phyloP scores from a whole-genome alignment of 169 alveolate species.

The Plasmodium coatneyi region DNA sequence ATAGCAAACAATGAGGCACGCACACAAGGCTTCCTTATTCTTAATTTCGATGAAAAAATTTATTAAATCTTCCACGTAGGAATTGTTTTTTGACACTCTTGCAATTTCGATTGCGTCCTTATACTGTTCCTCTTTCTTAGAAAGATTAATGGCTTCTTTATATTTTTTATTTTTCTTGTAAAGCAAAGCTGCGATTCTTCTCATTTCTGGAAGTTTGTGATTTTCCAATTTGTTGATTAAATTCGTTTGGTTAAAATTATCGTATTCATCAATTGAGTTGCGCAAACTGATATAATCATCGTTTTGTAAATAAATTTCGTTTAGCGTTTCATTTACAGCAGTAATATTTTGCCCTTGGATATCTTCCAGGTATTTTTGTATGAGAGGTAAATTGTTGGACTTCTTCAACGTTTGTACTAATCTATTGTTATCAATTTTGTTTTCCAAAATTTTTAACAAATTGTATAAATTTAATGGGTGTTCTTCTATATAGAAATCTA shows the following conservation, averaged over 20 bases:
- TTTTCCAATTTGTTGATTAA: conserved; percentile 93
- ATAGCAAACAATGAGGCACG: conserved; percentile 97
- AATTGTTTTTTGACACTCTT: conserved; percentile 81
- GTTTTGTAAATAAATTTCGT: conserved; percentile 97
- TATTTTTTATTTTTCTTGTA: conserved; percentile 93
- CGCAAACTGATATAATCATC: conserved; percentile 96
- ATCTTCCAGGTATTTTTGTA: conserved; percentile 84
- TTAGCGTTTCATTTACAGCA: conserved; percentile 98
- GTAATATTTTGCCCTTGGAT: conserved; percentile 90
- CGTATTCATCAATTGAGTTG: conserved; percentile 93
- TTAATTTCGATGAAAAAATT: conserved; percentile 91
- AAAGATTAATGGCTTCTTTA: conserved; percentile 91
- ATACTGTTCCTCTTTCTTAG: conserved; percentile 87
- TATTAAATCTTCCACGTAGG: conserved; percentile 92
- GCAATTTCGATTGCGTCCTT: conserved; percentile 82
- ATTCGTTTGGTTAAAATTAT: conserved; percentile 96
- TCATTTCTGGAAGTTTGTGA: conserved; percentile 97
- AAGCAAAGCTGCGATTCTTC: conserved; percentile 96
- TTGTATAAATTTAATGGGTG: conserved; percentile 98
- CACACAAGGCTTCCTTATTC: conserved; percentile 96
- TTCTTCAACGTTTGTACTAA: conserved; percentile 92
- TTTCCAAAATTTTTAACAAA: conserved; percentile 85
- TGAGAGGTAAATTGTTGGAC: conserved; percentile 87
- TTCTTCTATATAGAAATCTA: conserved; percentile 97
- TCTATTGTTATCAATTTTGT: conserved; percentile 94